Conservation (phyloP, 2,329 filamentous ascomycete species). For the Decorospora gaudefroyi region DNA sequence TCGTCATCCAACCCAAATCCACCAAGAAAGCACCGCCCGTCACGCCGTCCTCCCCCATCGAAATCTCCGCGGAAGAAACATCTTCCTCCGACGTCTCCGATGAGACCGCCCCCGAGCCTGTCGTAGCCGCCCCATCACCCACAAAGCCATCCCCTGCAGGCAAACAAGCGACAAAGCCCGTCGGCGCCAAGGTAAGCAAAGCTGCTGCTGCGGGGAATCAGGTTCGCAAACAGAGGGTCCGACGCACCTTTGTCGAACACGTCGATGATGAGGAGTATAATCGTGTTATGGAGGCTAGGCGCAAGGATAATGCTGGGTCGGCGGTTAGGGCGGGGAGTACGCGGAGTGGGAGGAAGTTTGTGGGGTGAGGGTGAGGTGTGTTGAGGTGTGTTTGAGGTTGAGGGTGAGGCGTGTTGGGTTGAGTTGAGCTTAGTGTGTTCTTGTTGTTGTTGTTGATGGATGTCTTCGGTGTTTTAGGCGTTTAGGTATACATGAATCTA, state of each 20-base stretch:
- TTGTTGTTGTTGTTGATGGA: too few relatives aligned
- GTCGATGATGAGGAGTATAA: background rate
- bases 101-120: background rate
- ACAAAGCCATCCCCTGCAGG: background rate
- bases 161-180: background rate
- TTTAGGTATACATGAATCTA: too few relatives aligned
- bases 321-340: background rate
- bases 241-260: background rate
- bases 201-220: constrained; percentile 3
- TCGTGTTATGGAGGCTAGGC: background rate
- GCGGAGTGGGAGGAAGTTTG: background rate
- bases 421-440: too few relatives aligned
- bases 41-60: too few relatives aligned
- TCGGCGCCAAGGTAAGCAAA: background rate
- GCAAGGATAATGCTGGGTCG: background rate
- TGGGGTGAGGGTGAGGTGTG: background rate
- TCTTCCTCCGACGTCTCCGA: background rate
- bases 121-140: background rate
- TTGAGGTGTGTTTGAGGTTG: background rate
- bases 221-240: background rate
- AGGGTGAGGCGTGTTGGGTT: too few relatives aligned
- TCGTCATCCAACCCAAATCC: too few relatives aligned
- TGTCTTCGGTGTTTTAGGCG: too few relatives aligned
- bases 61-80: too few relatives aligned
- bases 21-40: too few relatives aligned